Percentiles rank a stretch among this genome's conserved stretches.
These are phyloP conservation scores for Carex littledalei DNA, from an alignment of 176 grass and related monocot genomes.

Conservation along the genomic window DNA sequence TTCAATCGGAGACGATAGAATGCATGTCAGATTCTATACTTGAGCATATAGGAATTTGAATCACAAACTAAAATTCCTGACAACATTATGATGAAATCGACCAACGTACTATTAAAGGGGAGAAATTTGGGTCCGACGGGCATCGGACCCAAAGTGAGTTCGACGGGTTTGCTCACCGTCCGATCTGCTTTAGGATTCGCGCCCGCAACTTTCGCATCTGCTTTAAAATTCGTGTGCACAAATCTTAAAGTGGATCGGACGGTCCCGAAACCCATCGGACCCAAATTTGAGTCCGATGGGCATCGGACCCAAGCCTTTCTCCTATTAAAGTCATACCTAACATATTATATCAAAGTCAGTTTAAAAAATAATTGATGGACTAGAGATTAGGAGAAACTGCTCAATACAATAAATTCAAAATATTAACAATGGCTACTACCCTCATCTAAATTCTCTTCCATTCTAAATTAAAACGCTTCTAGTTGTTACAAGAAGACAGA, in stretches of 20 bases:
- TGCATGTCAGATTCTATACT: neutral
- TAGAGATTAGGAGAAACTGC: neutral
- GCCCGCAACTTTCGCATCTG: no score
- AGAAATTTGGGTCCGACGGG: no score
- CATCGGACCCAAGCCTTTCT: no score
- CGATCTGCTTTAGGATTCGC: no score
- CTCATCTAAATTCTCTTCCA: neutral
- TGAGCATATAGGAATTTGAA: neutral
- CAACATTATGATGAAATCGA: neutral
- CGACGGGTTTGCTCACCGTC: no score
- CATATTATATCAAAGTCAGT: neutral
- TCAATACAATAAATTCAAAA: neutral
- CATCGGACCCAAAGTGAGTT: no score
- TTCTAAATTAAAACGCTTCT: neutral
- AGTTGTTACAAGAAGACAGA: neutral
- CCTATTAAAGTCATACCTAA: neutral
- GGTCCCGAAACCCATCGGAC: no score
- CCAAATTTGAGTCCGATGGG: no score
- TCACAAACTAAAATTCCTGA: neutral
- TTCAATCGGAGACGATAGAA: neutral
- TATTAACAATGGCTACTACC: neutral
- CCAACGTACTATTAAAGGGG: neutral
- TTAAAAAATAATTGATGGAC: neutral
- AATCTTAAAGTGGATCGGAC: no score
- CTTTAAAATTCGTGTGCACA: no score